Evolutionary conservation across 805 yeast species (phyloP).

Genomic region (Pichia pseudocactophila): DNA sequence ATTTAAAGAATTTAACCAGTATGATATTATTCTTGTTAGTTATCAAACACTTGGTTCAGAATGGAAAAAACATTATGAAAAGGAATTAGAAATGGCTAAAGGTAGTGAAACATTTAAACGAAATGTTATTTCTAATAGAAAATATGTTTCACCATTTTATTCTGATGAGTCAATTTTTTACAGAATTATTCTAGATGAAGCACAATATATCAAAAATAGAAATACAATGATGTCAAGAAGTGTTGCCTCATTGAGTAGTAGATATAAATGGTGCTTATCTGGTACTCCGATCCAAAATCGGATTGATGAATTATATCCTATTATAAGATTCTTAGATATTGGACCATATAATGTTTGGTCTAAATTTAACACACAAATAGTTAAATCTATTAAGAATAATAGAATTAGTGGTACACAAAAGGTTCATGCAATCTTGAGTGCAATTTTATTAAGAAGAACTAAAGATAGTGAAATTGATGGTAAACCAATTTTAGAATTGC

Average conservation of each 20-base stretch:
- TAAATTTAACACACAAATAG: conserved; percentile 47
- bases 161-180: conserved; percentile 40
- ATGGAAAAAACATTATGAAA: conserved; percentile 51
- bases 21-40: conserved; percentile 72
- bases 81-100: conserved; percentile 29
- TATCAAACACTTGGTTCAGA: conserved; percentile 75
- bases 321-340: conserved; percentile 41
- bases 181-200: conserved; percentile 47
- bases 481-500: conserved; percentile 61
- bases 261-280: conserved; percentile 41
- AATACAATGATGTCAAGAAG: conserved; percentile 39
- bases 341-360: conserved; percentile 58
- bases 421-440: conserved; percentile 60
- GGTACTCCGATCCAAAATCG: conserved; percentile 56
- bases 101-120: conserved; percentile 28
- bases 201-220: conserved; percentile 47
- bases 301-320: conserved; percentile 45
- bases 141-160: conserved; percentile 60
- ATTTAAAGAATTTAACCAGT: conserved; percentile 40
- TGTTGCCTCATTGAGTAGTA: conserved; percentile 31
- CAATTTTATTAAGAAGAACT: conserved; percentile 67
- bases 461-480: conserved; percentile 71
- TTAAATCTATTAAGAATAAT: conserved; percentile 41
- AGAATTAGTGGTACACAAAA: conserved; percentile 33
- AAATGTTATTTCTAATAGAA: conserved; percentile 27